Percentiles rank a stretch among this genome's conserved stretches.
These are phyloP conservation scores for Lyophyllum semitale DNA, from an alignment of 768 basidiomycete species.

Conservation along the genomic window DNA sequence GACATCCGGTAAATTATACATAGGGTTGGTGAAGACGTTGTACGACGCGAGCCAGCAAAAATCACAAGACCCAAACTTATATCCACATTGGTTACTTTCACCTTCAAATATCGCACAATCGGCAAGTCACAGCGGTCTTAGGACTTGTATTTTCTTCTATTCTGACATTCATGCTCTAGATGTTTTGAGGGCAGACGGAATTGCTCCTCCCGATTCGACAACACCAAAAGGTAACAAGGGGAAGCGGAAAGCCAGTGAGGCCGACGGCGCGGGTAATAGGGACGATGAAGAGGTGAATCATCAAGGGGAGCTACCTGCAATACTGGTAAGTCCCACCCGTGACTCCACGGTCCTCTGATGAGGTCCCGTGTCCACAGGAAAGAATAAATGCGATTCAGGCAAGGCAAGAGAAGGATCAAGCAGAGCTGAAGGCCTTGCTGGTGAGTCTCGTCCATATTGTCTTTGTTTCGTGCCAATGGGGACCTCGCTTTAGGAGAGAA, in stretches of 20 bases:
- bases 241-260: neutral
- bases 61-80: neutral
- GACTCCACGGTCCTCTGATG: neutral
- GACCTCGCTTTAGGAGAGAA: neutral
- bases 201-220: neutral
- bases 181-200: neutral
- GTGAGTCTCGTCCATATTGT: neutral
- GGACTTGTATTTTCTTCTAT: too few relatives aligned
- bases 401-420: neutral
- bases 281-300: neutral
- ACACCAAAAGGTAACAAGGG: neutral
- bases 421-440: neutral
- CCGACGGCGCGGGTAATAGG: neutral
- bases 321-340: neutral
- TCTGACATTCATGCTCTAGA: neutral
- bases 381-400: neutral
- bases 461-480: neutral
- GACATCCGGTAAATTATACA: neutral
- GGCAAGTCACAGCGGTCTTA: neutral
- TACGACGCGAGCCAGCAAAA: neutral
- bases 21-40: neutral
- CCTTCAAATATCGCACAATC: neutral
- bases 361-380: neutral
- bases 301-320: neutral
- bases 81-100: neutral